phyloP scores from a whole-genome alignment of 116 monocot genomes.

The Phalaenopsis hybrid region DNA sequence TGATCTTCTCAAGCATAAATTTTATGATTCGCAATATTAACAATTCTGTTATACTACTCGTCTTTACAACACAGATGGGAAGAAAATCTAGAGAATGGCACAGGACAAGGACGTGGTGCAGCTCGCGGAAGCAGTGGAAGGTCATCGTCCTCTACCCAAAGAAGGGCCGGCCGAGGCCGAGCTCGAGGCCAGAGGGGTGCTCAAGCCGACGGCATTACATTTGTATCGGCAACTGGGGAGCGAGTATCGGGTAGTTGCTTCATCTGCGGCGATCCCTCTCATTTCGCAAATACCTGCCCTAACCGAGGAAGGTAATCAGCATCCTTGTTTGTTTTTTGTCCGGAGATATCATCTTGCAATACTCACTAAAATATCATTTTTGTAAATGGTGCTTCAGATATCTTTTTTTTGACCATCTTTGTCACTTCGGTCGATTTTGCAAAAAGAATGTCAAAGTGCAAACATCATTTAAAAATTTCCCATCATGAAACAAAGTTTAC shows the following conservation, averaged over 20 bases:
- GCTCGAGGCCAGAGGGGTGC: conserved; percentile 38
- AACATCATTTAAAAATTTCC: no score
- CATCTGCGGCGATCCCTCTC: conserved; percentile 75
- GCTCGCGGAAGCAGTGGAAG: conserved; percentile 26
- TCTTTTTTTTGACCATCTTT: no score
- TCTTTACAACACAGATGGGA: conserved; percentile 52
- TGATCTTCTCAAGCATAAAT: no score
- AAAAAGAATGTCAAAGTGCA: no score
- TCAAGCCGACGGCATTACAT: conserved; percentile 30
- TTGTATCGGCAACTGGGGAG: conserved; percentile 87
- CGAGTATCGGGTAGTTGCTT: conserved; percentile 58
- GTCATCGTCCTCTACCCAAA: conserved; percentile 26
- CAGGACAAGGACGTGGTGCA: conserved; percentile 17
- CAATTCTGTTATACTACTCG: no score
- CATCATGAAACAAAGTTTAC: no score
- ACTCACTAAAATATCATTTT: not conserved
- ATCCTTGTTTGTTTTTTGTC: no score
- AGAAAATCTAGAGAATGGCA: conserved; percentile 35
- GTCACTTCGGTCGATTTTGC: no score
- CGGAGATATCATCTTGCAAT: not conserved
- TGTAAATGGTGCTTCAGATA: not conserved
- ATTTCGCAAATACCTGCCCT: conserved; percentile 87
- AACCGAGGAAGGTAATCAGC: conserved; percentile 32
- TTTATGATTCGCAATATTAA: no score
- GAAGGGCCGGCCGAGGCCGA: conserved; percentile 41